Evolutionary conservation across 805 yeast species (phyloP).

Genomic region (Barnettozyma californica): DNA sequence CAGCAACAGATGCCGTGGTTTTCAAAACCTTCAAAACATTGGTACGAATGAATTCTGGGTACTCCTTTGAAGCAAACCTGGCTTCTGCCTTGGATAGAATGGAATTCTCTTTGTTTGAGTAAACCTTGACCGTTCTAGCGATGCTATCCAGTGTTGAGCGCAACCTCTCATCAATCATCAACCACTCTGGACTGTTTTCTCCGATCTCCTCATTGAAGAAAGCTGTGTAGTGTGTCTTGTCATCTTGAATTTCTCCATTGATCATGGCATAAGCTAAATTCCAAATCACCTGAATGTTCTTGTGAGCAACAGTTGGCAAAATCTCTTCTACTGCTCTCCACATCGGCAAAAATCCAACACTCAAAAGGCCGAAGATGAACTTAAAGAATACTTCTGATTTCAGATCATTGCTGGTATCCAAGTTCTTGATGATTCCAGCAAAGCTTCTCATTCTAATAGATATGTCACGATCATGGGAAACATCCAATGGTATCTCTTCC

Average conservation of each 20-base stretch:
- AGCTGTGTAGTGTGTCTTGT: constrained; percentile 3
- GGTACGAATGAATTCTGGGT: constrained; percentile 32
- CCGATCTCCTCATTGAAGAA: constrained; percentile 10
- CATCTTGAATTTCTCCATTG: constrained; percentile 9
- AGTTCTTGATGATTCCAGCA: constrained; percentile 35
- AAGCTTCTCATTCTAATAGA: constrained; percentile 61
- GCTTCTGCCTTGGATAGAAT: constrained; percentile 13
- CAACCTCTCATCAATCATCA: constrained; percentile 18
- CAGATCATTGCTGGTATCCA: constrained; percentile 22
- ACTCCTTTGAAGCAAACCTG: constrained; percentile 4
- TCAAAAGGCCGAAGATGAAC: constrained; percentile 62
- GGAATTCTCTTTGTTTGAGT: constrained; percentile 9
- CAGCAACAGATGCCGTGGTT: constrained; percentile 64
- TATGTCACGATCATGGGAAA: constrained; percentile 69
- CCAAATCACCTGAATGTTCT: constrained; percentile 51
- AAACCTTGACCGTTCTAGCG: constrained; percentile 7
- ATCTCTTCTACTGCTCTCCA: constrained; percentile 74
- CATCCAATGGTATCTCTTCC: constrained; percentile 68
- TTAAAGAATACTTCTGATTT: constrained; percentile 35
- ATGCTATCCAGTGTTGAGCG: constrained; percentile 10
- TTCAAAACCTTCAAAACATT: constrained; percentile 55
- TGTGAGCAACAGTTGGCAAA: constrained; percentile 41
- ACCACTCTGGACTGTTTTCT: constrained; percentile 13
- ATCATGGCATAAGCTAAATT: constrained; percentile 36
- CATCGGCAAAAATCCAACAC: constrained; percentile 75